Conservation (phyloP, 768 basidiomycete genomes). For the Mycena belliarum region DNA sequence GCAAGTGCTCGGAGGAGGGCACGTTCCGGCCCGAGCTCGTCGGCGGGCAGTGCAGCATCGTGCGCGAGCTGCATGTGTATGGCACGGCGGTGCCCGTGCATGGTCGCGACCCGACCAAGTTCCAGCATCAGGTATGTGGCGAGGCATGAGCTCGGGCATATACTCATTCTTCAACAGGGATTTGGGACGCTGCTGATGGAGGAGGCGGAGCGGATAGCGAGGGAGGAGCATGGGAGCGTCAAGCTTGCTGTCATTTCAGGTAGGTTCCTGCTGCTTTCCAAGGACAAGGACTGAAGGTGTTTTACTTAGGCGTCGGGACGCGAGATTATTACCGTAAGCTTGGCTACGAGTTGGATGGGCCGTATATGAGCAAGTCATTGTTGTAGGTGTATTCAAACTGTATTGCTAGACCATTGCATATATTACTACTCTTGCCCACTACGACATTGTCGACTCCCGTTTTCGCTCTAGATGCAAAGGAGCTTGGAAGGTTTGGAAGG, state of each 20-base stretch:
- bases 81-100: conserved; percentile 98
- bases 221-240: conserved; percentile 94
- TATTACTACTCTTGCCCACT: no score
- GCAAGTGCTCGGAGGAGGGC: conserved; percentile 96
- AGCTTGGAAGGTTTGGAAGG: no score
- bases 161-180: conserved; percentile 51
- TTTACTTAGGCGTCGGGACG: conserved; percentile 91
- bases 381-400: conserved; percentile 1
- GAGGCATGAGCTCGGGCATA: not conserved
- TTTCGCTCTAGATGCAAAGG: no score
- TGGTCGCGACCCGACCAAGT: conserved; percentile 95
- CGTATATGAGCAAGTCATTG: conserved; percentile 94
- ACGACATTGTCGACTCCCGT: no score
- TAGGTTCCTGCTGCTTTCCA: not conserved
- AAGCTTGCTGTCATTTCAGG: conserved; percentile 97
- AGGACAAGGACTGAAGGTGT: not conserved
- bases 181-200: conserved; percentile 99
- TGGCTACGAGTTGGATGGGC: conserved; percentile 93
- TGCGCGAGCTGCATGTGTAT: conserved; percentile 95
- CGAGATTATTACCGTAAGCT: conserved; percentile 95
- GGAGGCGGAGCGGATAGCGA: conserved; percentile 96
- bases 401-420: conserved; percentile 4
- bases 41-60: conserved; percentile 85
- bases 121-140: conserved; percentile 83
- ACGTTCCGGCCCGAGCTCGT: conserved; percentile 95